Evolutionary conservation across 2,329 filamentous ascomycete species (phyloP), one percentile per base, ranked within the genome.

Genomic region (Exophiala sideris): DNA sequence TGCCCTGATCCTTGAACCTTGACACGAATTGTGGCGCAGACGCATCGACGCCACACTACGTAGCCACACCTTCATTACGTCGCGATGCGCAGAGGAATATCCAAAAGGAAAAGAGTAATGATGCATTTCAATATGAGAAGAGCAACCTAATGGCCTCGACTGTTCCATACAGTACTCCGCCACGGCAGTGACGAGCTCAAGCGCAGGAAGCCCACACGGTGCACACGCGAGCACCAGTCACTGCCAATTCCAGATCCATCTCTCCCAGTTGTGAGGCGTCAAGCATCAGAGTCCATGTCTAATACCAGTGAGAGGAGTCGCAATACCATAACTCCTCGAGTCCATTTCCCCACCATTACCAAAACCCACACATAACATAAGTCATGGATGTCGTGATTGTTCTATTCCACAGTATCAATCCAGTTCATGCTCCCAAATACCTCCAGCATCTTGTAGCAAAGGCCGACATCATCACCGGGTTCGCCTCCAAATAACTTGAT

Each of bases 371-470:
- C 35, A 38, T 5, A 38, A 38, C 5, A 5, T 5, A 20, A 20
- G 21, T 21, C 39, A 29, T 29, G 24, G 7, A 29, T 16, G n/a
- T 12, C 12, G 38, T 18, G 29, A 32, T 29, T 24, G 21, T n/a
- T 33, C 45, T 52, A 61, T 14, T 61, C 58, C 20, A 61, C 40
- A 16, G 48, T 56, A 29, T 76, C 66, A 56, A 77, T 73, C 64
- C 75, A 78, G 59, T 78, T 74, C 61, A 78, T 70, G 50, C 72
- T 72, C 61, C 68, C 73, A 54, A 78, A 78, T 52, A 74, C 76
- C 60, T 77, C 74, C 56, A 76, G 67, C 76, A 78, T 78, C 51
- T 71, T 71, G 62, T 73, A 73, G 63, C 75, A 77, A 40, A 78
- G 68, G 51, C 47, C 40, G 24, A 60, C 52, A 46, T 63, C 62